Conservation (phyloP, 1,284 basidiomycete species). For the Xerocomus amazonicus region DNA sequence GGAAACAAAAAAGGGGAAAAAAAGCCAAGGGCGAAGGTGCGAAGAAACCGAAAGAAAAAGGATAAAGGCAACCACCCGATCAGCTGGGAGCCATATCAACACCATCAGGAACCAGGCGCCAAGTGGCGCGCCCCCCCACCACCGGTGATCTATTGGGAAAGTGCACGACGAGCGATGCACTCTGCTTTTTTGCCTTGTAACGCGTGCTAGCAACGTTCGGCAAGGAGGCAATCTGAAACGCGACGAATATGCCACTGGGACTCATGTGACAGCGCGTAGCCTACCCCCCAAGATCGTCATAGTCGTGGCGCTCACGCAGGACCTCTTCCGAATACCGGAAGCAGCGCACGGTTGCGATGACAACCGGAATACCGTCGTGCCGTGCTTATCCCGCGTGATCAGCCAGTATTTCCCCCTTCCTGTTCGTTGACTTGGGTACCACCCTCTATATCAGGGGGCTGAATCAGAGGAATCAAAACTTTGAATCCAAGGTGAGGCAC, state of each 20-base stretch:
- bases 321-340: background rate
- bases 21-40: background rate
- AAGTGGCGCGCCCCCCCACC: background rate
- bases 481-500: slow-evolving; percentile 19
- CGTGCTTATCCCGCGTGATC: slow-evolving; percentile 5
- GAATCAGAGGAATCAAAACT: background rate
- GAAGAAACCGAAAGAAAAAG: background rate
- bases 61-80: background rate
- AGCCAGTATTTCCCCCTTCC: slow-evolving; percentile 1
- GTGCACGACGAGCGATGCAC: no score
- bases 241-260: background rate
- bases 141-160: no score
- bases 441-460: background rate
- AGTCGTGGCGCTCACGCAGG: no score
- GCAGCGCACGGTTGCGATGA: slow-evolving; percentile 23
- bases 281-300: background rate
- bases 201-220: background rate
- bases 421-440: background rate
- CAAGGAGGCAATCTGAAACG: background rate
- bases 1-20: background rate
- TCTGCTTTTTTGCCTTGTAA: background rate
- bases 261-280: background rate
- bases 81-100: no score
- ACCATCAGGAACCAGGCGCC: background rate
- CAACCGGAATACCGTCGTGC: slow-evolving; percentile 24